Conservation (phyloP, 345 rosid species). For the Murraya koenigii region DNA sequence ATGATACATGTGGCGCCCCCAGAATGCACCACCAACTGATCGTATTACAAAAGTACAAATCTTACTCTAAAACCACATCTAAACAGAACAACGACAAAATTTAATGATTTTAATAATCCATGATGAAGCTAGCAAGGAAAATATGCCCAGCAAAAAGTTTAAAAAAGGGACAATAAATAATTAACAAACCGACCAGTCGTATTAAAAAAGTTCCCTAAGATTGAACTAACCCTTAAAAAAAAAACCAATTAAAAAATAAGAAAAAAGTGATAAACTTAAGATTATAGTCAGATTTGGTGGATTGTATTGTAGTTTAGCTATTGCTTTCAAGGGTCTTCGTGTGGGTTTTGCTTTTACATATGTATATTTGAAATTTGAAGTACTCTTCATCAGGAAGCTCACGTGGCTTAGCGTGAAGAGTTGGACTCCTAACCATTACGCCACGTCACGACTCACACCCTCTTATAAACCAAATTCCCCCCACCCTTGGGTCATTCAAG, state of each 20-base stretch:
- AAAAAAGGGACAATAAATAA: neutral
- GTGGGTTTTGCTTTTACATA: constrained; percentile 26
- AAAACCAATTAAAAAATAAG: neutral
- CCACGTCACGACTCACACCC: constrained; percentile 42
- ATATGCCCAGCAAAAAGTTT: neutral
- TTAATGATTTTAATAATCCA: neutral
- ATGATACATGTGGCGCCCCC: constrained; percentile 30
- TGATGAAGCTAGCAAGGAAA: neutral
- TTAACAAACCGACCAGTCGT: constrained; percentile 6
- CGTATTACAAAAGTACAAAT: neutral
- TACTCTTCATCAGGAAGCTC: neutral
- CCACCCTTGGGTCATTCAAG: constrained; percentile 1
- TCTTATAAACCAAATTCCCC: constrained; percentile 27
- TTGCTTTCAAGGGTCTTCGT: constrained; percentile 42
- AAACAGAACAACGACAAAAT: constrained; percentile 19
- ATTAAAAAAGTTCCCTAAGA: constrained; percentile 15
- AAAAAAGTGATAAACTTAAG: neutral
- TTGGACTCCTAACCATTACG: constrained; percentile 36
- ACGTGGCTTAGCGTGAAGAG: constrained; percentile 41
- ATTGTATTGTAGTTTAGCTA: constrained; percentile 32
- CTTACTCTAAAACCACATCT: constrained; percentile 44
- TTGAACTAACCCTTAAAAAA: constrained; percentile 16
- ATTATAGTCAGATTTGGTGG: constrained; percentile 24
- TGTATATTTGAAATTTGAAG: neutral
- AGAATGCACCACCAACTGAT: constrained; percentile 17